These are phyloP conservation scores for Metschnikowia santaceciliae DNA, from an alignment of 805 yeast species.

Conservation along the genomic window DNA sequence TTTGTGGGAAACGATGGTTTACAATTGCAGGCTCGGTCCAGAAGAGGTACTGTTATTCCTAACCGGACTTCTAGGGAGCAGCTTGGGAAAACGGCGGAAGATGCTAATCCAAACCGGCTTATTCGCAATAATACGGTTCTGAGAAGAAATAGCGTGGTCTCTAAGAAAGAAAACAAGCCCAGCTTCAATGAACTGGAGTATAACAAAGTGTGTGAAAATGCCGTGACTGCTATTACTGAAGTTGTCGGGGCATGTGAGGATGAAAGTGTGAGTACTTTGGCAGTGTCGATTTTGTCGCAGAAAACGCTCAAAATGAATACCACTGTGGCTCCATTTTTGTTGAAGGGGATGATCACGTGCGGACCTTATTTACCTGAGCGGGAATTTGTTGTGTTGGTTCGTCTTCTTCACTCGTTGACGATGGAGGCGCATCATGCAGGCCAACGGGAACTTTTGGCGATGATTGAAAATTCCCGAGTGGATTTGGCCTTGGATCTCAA, in stretches of 20 bases:
- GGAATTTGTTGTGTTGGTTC: conserved; percentile 63
- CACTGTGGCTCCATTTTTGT: conserved; percentile 50
- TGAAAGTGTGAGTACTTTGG: conserved; percentile 67
- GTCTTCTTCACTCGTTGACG: conserved; percentile 51
- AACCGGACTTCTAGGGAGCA: conserved; percentile 11
- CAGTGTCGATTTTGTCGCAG: conserved; percentile 79
- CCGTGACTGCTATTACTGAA: conserved; percentile 63
- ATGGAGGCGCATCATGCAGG: conserved; percentile 41
- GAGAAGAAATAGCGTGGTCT: conserved; percentile 6
- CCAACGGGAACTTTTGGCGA: conserved; percentile 33
- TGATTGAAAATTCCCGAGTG: conserved; percentile 49
- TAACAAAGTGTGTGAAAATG: conserved; percentile 52
- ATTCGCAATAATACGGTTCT: conserved; percentile 11
- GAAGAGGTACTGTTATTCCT: conserved; percentile 30
- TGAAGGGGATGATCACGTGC: conserved; percentile 60
- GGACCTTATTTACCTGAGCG: conserved; percentile 59
- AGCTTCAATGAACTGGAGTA: conserved; percentile 29
- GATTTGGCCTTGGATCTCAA: conserved; percentile 39
- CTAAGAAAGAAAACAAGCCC: neutral
- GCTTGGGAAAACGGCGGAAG: conserved; percentile 1
- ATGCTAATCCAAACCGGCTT: conserved; percentile 11
- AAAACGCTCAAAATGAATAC: conserved; percentile 52
- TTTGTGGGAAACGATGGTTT: conserved; percentile 47
- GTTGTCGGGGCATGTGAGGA: conserved; percentile 66
- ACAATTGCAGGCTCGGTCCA: conserved; percentile 24